Conservation (phyloP, 208 protist genomes). For the Crithidia sp. region DNA sequence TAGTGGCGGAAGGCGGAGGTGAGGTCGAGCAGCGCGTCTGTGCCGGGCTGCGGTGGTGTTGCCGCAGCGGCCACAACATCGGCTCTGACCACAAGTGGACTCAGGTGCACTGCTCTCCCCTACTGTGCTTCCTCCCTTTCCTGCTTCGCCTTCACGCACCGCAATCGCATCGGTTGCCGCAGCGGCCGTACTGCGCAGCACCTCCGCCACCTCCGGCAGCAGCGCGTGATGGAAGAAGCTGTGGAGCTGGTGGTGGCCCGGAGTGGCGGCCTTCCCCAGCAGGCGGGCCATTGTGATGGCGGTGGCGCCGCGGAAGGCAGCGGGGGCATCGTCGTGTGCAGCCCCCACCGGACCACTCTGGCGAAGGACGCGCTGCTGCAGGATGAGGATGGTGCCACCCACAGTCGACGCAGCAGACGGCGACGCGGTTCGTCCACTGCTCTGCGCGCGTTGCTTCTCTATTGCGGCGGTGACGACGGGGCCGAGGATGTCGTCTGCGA, state of each 20-base stretch:
- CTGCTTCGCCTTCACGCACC: background rate
- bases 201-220: slow-evolving; percentile 53
- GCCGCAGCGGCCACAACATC: background rate
- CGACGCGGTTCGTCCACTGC: background rate
- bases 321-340: background rate
- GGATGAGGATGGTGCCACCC: slow-evolving; percentile 14
- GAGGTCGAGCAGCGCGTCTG: slow-evolving; percentile 42
- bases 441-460: slow-evolving; percentile 1
- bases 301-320: slow-evolving; percentile 26
- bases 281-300: slow-evolving; percentile 60
- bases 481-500: slow-evolving; percentile 78
- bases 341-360: background rate
- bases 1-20: slow-evolving; percentile 57
- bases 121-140: too few relatives aligned
- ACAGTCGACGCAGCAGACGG: slow-evolving; percentile 1
- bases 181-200: slow-evolving; percentile 24
- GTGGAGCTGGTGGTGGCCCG: slow-evolving; percentile 78
- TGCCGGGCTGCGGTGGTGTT: background rate
- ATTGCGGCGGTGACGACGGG: slow-evolving; percentile 48
- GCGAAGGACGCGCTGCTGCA: slow-evolving; percentile 24
- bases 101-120: too few relatives aligned
- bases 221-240: slow-evolving; percentile 66
- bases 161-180: background rate
- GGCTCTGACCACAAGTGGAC: background rate
- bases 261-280: slow-evolving; percentile 50